Evolutionary conservation across 192 early-diverging fungal genomes (phyloP).

Genomic region (Coemansia sp.): DNA sequence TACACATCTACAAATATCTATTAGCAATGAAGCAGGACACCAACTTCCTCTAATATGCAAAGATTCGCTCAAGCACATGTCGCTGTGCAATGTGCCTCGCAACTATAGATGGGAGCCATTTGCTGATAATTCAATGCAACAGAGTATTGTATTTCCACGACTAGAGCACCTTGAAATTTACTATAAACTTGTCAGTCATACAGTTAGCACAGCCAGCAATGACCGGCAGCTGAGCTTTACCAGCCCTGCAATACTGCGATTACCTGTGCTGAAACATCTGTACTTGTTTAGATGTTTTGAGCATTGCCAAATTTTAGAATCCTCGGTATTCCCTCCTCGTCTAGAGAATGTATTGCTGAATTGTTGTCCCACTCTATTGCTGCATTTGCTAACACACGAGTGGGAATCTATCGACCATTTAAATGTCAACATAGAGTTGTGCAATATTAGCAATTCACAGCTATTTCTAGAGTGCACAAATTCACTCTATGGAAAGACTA

Average conservation of each 20-base stretch:
- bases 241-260: background rate
- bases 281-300: slow-evolving; percentile 10
- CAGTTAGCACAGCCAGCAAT: background rate
- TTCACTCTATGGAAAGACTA: background rate
- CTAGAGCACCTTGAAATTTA: slow-evolving; percentile 9
- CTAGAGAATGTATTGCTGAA: slow-evolving; percentile 3
- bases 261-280: slow-evolving; percentile 4
- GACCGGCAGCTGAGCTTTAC: background rate
- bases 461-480: slow-evolving; percentile 5
- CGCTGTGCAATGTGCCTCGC: slow-evolving; percentile 11
- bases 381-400: background rate
- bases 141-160: slow-evolving; percentile 1
- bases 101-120: slow-evolving; percentile 7
- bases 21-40: background rate
- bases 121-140: background rate
- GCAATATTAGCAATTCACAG: no score
- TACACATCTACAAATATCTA: slow-evolving; percentile 10
- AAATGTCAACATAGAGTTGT: background rate
- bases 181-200: background rate
- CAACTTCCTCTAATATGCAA: slow-evolving; percentile 3
- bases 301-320: slow-evolving; percentile 11
- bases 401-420: background rate
- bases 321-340: background rate
- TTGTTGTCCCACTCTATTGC: background rate
- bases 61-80: slow-evolving; percentile 6